Conservation (phyloP, 1,284 basidiomycete species). For the Irpex rosettiformis region DNA sequence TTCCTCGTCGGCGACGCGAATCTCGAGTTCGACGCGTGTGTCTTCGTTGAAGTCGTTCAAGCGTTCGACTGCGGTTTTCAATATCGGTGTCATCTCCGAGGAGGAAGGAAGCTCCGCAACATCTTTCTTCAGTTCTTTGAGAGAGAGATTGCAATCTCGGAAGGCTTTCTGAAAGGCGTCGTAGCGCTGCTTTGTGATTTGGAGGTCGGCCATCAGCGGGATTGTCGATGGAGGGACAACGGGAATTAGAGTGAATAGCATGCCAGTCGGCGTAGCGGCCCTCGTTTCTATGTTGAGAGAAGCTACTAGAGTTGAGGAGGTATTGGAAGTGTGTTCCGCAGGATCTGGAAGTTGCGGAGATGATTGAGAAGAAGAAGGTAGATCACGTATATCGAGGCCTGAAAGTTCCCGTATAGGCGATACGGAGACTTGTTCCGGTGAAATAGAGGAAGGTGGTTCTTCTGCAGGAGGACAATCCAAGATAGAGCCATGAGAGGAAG, state of each 20-base stretch:
- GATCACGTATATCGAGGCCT: neutral
- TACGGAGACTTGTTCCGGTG: neutral
- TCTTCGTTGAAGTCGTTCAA: constrained; percentile 83
- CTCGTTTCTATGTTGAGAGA: neutral
- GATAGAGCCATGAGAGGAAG: no score
- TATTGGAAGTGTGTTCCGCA: neutral
- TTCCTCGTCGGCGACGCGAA: constrained; percentile 75
- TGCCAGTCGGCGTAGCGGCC: neutral
- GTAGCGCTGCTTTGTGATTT: constrained; percentile 49
- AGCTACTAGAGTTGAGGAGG: neutral
- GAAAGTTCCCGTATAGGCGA: neutral
- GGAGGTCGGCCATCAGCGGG: constrained; percentile 44
- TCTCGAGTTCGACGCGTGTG: constrained; percentile 83
- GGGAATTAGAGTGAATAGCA: constrained; percentile 10
- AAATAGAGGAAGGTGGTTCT: no score
- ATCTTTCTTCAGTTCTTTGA: constrained; percentile 51
- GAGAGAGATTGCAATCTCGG: constrained; percentile 64
- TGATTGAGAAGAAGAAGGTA: neutral
- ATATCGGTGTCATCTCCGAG: constrained; percentile 31
- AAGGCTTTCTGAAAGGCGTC: constrained; percentile 60
- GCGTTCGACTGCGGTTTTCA: constrained; percentile 58
- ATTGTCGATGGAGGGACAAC: constrained; percentile 16
- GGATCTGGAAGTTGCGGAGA: neutral
- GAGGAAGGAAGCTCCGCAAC: constrained; percentile 23
- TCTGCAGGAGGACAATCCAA: no score